phyloP scores from a whole-genome alignment of 2,329 filamentous ascomycete genomes.

The Diplocarpon mali region DNA sequence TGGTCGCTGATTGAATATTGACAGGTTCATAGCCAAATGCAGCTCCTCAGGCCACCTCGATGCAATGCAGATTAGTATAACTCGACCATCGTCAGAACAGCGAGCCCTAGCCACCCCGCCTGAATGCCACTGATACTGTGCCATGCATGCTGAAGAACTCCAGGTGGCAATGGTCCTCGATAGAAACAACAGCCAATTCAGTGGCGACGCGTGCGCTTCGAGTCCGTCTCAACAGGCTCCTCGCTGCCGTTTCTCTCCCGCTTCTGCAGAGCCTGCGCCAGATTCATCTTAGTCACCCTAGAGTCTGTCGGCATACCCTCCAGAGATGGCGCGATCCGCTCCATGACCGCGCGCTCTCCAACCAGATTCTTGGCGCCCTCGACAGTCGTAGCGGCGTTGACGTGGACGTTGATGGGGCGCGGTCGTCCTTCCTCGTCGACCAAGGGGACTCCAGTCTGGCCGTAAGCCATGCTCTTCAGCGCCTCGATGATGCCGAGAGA shows the following conservation, averaged over 20 bases:
- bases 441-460: slow-evolving; percentile 32
- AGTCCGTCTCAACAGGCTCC: slow-evolving; percentile 1
- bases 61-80: background rate
- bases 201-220: slow-evolving; percentile 8
- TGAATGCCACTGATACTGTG: too few relatives aligned
- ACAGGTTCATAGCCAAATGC: background rate
- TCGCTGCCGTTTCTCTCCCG: slow-evolving; percentile 6
- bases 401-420: slow-evolving; percentile 32
- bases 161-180: too few relatives aligned
- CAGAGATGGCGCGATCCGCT: slow-evolving; percentile 1
- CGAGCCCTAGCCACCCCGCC: too few relatives aligned
- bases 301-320: background rate
- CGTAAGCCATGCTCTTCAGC: slow-evolving; percentile 33
- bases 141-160: too few relatives aligned
- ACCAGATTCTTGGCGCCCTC: slow-evolving; percentile 36
- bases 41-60: background rate
- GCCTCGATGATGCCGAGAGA: slow-evolving; percentile 35
- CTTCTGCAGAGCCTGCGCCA: slow-evolving; percentile 3
- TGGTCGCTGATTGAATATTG: background rate
- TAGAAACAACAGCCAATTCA: background rate
- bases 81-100: background rate
- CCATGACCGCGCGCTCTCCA: slow-evolving; percentile 24
- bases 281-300: background rate
- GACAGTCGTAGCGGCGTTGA: slow-evolving; percentile 37
- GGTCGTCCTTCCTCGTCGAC: slow-evolving; percentile 35